phyloP scores from a whole-genome alignment of 192 early-diverging fungal genomes.

The Podila epicladia region DNA sequence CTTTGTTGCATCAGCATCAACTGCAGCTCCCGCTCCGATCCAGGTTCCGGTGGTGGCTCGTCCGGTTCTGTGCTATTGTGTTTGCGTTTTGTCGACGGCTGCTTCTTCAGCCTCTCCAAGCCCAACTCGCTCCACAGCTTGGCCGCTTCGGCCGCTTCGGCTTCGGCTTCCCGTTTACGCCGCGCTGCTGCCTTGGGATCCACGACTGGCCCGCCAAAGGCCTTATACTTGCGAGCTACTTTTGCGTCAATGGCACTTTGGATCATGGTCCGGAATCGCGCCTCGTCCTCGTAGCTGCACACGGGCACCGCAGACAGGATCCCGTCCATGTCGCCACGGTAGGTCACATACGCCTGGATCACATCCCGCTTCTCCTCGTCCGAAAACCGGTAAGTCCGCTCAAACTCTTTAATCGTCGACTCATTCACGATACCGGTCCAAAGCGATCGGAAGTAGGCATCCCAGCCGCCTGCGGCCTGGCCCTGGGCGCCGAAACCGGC shows the following conservation, averaged over 20 bases:
- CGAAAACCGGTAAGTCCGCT: constrained; percentile 77
- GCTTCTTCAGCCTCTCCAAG: constrained; percentile 61
- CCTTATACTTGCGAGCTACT: constrained; percentile 57
- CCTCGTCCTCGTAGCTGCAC: constrained; percentile 70
- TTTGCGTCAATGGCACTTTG: constrained; percentile 70
- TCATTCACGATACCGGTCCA: constrained; percentile 78
- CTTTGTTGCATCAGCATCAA: constrained; percentile 66
- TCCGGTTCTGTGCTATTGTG: constrained; percentile 25
- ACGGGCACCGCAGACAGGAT: constrained; percentile 74
- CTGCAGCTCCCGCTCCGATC: constrained; percentile 55
- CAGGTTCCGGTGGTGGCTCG: constrained; percentile 51
- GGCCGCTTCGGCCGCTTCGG: constrained; percentile 71
- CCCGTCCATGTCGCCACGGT: constrained; percentile 75
- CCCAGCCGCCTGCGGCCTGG: constrained; percentile 73
- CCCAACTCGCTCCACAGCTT: constrained; percentile 66
- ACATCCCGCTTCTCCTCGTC: constrained; percentile 80
- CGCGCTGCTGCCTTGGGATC: constrained; percentile 52
- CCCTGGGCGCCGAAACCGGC: constrained; percentile 55
- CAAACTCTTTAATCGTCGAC: constrained; percentile 79
- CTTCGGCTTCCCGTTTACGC: constrained; percentile 64
- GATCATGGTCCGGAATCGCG: constrained; percentile 69
- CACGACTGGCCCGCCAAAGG: constrained; percentile 64
- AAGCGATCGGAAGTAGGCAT: constrained; percentile 83
- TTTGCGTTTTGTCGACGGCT: constrained; percentile 45
- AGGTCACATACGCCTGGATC: constrained; percentile 67